A percentile compares a stretch with the other conserved stretches of the same genome.
Conservation (phyloP, 208 protist species). For the Crithidia fasciculata region DNA sequence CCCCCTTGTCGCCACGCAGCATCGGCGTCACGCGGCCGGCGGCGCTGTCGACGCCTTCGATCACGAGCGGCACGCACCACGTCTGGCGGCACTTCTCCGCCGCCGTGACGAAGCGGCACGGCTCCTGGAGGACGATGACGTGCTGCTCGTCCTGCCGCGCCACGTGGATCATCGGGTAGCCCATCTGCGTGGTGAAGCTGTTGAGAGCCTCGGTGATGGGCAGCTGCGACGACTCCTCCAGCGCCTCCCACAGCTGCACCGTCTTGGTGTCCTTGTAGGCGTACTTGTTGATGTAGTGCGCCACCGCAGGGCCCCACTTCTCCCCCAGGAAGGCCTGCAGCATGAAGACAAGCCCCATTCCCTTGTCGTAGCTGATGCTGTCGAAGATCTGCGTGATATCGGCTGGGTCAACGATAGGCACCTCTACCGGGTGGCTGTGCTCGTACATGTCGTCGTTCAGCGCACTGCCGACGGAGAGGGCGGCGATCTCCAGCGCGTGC, state of each 20-base stretch:
- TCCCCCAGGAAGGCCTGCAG: conserved; percentile 90
- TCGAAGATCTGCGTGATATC: conserved; percentile 98
- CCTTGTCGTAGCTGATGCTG: conserved; percentile 96
- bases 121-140: conserved; percentile 47
- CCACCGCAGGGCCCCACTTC: conserved; percentile 88
- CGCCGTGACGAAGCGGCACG: conserved; percentile 61
- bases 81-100: conserved; percentile 31
- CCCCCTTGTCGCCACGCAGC: conserved; percentile 48
- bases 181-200: conserved; percentile 93
- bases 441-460: conserved; percentile 91
- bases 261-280: conserved; percentile 93
- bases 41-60: conserved; percentile 43
- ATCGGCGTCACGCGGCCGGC: conserved; percentile 46
- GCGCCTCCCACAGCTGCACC: conserved; percentile 94
- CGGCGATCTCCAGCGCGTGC: conserved; percentile 86
- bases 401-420: conserved; percentile 88
- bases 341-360: conserved; percentile 95
- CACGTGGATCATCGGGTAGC: conserved; percentile 93
- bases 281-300: conserved; percentile 93
- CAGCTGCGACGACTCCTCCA: conserved; percentile 84
- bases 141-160: conserved; percentile 14
- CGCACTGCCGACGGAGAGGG: conserved; percentile 59
- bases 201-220: conserved; percentile 89
- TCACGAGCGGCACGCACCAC: conserved; percentile 78
- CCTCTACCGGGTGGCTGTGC: conserved; percentile 96